Conservation (phyloP, 768 basidiomycete species). For the Naematelia aurantialba region DNA sequence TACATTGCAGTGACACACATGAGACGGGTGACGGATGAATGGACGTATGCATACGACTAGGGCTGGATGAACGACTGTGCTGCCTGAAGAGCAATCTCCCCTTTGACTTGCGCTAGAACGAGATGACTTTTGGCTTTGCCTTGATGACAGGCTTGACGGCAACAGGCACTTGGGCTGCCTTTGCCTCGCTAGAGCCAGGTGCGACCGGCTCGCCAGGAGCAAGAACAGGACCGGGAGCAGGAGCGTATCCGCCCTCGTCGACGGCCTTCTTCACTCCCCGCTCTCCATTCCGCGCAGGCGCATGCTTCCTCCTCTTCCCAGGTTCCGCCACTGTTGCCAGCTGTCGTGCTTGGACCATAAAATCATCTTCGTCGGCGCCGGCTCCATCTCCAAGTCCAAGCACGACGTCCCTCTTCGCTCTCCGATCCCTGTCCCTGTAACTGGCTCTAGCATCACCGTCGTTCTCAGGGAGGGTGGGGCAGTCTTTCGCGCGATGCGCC, state of each 20-base stretch:
- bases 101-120: neutral
- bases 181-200: neutral
- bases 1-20: no score
- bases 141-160: slow-evolving; percentile 5
- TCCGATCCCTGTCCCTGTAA: slow-evolving; percentile 5
- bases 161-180: slow-evolving; percentile 6
- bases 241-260: neutral
- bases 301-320: slow-evolving; percentile 33
- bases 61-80: no score
- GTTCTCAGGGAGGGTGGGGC: slow-evolving; percentile 52
- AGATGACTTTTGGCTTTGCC: slow-evolving; percentile 17
- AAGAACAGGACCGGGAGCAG: no score
- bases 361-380: slow-evolving; percentile 93
- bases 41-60: no score
- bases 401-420: neutral
- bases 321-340: slow-evolving; percentile 51
- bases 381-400: slow-evolving; percentile 18
- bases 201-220: neutral
- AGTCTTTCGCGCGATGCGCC: slow-evolving; percentile 80
- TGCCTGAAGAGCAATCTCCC: neutral
- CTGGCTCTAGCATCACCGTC: no score
- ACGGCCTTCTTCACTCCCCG: neutral
- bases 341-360: slow-evolving; percentile 65
- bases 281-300: slow-evolving; percentile 27
- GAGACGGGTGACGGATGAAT: no score